Conservation (phyloP, 2,329 filamentous ascomycete genomes). For the Cadophora gregata region DNA sequence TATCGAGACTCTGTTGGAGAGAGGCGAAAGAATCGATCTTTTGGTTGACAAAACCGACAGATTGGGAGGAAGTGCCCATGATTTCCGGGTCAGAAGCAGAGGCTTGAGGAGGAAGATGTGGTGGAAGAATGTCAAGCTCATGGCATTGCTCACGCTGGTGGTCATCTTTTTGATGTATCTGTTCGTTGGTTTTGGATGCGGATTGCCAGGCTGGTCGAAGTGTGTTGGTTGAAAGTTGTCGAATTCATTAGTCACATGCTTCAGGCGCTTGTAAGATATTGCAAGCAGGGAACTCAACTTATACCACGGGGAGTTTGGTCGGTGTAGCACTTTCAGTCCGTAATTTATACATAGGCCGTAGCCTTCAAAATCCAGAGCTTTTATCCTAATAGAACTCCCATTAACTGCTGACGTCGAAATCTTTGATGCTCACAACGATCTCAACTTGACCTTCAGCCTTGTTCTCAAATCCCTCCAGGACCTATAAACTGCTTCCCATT, state of each 20-base stretch:
- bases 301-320: conserved; percentile 7
- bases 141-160: conserved; percentile 78
- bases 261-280: conserved; percentile 11
- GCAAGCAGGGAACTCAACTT: background rate
- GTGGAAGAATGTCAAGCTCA: conserved; percentile 99
- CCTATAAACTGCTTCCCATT: background rate
- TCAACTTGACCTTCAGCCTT: background rate
- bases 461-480: background rate
- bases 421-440: background rate
- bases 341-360: conserved; percentile 28
- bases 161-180: conserved; percentile 74
- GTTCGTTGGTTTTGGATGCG: conserved; percentile 75
- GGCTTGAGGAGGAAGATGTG: conserved; percentile 94
- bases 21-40: conserved; percentile 91
- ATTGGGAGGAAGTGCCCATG: conserved; percentile 83
- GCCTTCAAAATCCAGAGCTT: background rate
- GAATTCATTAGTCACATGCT: background rate
- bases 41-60: conserved; percentile 97
- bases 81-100: conserved; percentile 87
- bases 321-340: background rate
- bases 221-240: conserved; percentile 38
- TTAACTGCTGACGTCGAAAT: background rate
- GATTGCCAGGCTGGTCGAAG: conserved; percentile 60
- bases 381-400: background rate
- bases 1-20: conserved; percentile 86